Conservation (phyloP, 2,329 filamentous ascomycete species). For the Rhytidhysteron rufulum region DNA sequence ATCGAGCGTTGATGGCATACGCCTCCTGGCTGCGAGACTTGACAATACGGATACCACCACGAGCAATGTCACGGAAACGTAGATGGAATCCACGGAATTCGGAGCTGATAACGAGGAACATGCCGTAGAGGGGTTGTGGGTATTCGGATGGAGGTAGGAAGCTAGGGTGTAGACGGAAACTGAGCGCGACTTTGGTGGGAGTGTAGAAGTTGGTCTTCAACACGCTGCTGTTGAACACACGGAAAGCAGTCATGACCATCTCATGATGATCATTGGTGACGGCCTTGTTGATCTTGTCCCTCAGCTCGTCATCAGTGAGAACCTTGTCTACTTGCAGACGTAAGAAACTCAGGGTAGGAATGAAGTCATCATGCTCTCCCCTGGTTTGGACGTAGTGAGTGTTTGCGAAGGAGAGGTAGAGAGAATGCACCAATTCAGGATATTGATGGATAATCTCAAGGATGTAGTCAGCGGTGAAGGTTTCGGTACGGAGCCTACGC, state of each 20-base stretch:
- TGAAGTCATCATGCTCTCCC: constrained; percentile 62
- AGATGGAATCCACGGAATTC: constrained; percentile 97
- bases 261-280: constrained; percentile 83
- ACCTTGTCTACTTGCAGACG: constrained; percentile 64
- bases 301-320: constrained; percentile 34
- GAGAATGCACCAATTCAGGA: constrained; percentile 76
- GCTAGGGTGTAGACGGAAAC: constrained; percentile 84
- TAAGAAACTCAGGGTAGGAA: constrained; percentile 66
- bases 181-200: constrained; percentile 94
- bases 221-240: constrained; percentile 88
- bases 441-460: constrained; percentile 93
- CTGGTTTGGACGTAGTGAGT: constrained; percentile 72
- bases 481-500: constrained; percentile 90
- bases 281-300: constrained; percentile 37
- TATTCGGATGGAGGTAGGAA: constrained; percentile 94
- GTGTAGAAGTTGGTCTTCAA: constrained; percentile 98
- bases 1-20: constrained; percentile 93
- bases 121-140: constrained; percentile 87
- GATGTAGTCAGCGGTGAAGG: constrained; percentile 97
- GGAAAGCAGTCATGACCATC: constrained; percentile 97
- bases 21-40: constrained; percentile 96
- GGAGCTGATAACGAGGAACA: constrained; percentile 97
- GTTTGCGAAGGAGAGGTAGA: constrained; percentile 90
- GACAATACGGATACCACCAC: constrained; percentile 96
- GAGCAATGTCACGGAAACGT: constrained; percentile 93